Evolutionary conservation across 345 rosid genomes (phyloP).

Genomic region (Excoecaria cochinchinensis): DNA sequence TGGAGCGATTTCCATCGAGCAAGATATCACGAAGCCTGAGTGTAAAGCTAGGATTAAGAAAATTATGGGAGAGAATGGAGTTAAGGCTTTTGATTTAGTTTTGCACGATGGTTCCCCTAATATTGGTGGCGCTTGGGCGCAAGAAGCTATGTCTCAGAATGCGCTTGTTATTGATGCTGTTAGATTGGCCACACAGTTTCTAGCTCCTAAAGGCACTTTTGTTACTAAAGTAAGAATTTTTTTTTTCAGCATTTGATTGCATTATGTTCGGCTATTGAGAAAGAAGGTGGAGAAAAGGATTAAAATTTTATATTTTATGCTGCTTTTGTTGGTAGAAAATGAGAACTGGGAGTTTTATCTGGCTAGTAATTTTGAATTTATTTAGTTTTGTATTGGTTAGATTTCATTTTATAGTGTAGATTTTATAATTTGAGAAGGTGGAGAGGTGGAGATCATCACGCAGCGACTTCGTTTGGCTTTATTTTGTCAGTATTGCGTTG

Average conservation of each 20-base stretch:
- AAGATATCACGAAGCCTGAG: conserved; percentile 79
- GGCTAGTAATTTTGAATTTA: neutral
- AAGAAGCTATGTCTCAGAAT: conserved; percentile 87
- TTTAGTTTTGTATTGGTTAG: neutral
- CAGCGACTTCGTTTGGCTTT: neutral
- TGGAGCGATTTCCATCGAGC: conserved; percentile 66
- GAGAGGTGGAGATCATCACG: no score
- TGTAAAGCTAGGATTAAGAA: conserved; percentile 65
- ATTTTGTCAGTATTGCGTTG: neutral
- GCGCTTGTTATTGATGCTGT: conserved; percentile 87
- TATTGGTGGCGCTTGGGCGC: conserved; percentile 92
- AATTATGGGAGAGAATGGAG: conserved; percentile 64
- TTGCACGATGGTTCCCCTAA: conserved; percentile 96
- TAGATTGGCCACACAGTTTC: conserved; percentile 73
- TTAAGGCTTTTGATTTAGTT: conserved; percentile 64
- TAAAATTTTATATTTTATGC: neutral
- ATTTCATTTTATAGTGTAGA: neutral
- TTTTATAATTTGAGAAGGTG: neutral
- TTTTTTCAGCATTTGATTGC: neutral
- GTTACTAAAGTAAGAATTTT: conserved; percentile 60
- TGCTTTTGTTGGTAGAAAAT: neutral
- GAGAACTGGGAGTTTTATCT: neutral
- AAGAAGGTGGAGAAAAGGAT: neutral
- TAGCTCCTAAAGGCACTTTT: conserved; percentile 73
- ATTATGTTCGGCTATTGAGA: neutral